Conservation (phyloP, 345 rosid genomes). For the Eucalyptus pauciflora region DNA sequence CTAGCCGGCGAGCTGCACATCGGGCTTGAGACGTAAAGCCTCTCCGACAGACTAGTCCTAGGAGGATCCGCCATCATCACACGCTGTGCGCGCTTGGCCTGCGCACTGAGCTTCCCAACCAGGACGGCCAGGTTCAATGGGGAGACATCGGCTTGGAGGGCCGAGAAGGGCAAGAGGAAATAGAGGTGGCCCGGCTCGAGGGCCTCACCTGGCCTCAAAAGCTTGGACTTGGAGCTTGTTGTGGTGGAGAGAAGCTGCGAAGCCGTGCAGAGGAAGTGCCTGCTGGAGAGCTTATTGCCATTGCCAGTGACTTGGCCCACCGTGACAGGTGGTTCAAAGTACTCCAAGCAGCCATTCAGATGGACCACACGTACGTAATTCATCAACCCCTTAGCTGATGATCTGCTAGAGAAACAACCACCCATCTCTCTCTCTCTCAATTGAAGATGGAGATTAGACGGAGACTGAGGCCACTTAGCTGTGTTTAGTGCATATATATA, state of each 20-base stretch:
- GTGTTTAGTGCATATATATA: background rate
- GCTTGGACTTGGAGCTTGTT: background rate
- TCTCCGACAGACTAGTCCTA: background rate
- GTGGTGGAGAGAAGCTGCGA: conserved; percentile 12
- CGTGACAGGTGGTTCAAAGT: conserved; percentile 15
- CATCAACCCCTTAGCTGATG: background rate
- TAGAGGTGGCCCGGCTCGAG: conserved; percentile 25
- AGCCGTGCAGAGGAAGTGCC: conserved; percentile 19
- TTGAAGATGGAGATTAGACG: background rate
- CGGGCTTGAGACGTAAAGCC: background rate
- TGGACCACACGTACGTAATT: conserved; percentile 27
- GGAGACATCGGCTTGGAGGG: conserved; percentile 15
- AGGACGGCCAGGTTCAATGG: conserved; percentile 13
- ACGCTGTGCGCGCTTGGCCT: background rate
- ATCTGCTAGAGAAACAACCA: conserved; percentile 5
- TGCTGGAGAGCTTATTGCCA: background rate
- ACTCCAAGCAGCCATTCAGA: conserved; percentile 24
- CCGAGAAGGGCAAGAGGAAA: conserved; percentile 23
- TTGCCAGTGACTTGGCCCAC: conserved; percentile 13
- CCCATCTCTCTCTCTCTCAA: conserved; percentile 6
- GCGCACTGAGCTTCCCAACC: conserved; percentile 15
- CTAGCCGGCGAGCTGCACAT: background rate
- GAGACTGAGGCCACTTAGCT: background rate
- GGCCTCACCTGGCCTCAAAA: conserved; percentile 1
- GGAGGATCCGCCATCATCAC: background rate